These are phyloP conservation scores for Boletellus deceptivus DNA, from an alignment of 1,284 basidiomycete genomes.

Conservation along the genomic window DNA sequence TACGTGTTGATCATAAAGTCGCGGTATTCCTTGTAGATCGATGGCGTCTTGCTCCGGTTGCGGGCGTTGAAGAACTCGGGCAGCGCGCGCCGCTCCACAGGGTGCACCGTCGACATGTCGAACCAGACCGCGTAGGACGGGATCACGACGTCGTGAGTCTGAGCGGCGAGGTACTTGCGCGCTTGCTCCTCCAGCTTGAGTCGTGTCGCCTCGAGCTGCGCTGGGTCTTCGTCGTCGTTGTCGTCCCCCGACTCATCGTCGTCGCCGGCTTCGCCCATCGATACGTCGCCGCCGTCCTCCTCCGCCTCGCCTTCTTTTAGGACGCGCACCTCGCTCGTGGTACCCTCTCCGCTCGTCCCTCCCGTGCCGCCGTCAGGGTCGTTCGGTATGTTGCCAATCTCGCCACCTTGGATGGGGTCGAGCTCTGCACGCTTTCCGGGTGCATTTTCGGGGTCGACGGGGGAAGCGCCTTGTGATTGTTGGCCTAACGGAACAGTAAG, in stretches of 20 bases:
- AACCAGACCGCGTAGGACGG: slow-evolving; percentile 99
- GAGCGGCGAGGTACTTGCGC: slow-evolving; percentile 91
- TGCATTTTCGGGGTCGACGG: slow-evolving; percentile 73
- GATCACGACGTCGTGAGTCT: slow-evolving; percentile 96
- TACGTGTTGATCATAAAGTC: slow-evolving; percentile 99
- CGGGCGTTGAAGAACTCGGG: slow-evolving; percentile 99
- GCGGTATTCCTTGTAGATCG: slow-evolving; percentile 98
- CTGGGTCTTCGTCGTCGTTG: slow-evolving; percentile 74
- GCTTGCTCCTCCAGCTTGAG: slow-evolving; percentile 82
- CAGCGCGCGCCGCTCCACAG: slow-evolving; percentile 88
- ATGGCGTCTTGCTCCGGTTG: slow-evolving; percentile 93
- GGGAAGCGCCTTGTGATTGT: slow-evolving; percentile 58
- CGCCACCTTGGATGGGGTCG: slow-evolving; percentile 67
- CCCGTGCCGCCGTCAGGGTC: slow-evolving; percentile 42
- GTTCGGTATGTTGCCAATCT: slow-evolving; percentile 69
- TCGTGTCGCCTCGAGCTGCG: slow-evolving; percentile 76
- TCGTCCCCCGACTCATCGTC: slow-evolving; percentile 59
- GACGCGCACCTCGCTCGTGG: slow-evolving; percentile 41
- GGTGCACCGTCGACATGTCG: slow-evolving; percentile 90
- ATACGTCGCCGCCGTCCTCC: slow-evolving; percentile 63
- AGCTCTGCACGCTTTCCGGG: slow-evolving; percentile 73
- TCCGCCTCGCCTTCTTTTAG: slow-evolving; percentile 64
- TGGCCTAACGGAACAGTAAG: slow-evolving; percentile 52
- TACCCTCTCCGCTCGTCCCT: slow-evolving; percentile 41
- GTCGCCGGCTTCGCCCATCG: slow-evolving; percentile 72